Conservation (phyloP, 2,329 filamentous ascomycete species). For the Catunica adiposa region DNA sequence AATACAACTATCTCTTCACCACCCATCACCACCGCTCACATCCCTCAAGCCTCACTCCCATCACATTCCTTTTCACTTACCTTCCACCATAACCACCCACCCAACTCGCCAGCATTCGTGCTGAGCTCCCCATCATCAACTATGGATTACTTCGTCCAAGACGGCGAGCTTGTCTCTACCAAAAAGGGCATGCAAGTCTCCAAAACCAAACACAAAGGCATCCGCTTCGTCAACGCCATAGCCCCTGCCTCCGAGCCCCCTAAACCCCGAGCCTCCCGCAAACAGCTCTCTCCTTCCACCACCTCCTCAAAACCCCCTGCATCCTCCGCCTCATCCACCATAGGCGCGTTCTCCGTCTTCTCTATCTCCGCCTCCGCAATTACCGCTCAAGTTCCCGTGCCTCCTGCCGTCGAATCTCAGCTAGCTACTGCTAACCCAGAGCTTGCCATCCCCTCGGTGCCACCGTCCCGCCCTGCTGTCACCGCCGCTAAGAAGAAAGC, state of each 20-base stretch:
- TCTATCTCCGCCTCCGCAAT: constrained; percentile 9
- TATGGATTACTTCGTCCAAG: constrained; percentile 26
- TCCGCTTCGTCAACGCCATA: constrained; percentile 25
- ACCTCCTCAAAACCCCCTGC: not conserved
- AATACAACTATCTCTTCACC: too few species aligned
- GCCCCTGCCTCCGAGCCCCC: constrained; percentile 9
- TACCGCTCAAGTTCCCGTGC: constrained; percentile 8
- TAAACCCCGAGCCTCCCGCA: not conserved
- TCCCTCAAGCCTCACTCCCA: not conserved
- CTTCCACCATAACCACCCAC: not conserved
- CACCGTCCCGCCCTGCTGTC: not conserved
- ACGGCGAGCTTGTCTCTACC: constrained; percentile 24
- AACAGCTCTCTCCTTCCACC: not conserved
- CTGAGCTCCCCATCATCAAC: constrained; percentile 17
- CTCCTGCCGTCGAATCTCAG: not conserved
- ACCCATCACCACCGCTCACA: not conserved
- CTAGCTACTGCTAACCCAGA: constrained; percentile 3
- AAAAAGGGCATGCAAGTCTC: constrained; percentile 25
- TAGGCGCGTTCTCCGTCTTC: constrained; percentile 12
- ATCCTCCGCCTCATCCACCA: not conserved
- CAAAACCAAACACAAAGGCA: constrained; percentile 25
- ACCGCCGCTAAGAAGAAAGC: not conserved
- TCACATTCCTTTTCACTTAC: not conserved
- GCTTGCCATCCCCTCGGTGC: not conserved
- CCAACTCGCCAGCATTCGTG: not conserved